Evolutionary conservation across 768 basidiomycete species (phyloP).

Genomic region (Suillus decipiens): DNA sequence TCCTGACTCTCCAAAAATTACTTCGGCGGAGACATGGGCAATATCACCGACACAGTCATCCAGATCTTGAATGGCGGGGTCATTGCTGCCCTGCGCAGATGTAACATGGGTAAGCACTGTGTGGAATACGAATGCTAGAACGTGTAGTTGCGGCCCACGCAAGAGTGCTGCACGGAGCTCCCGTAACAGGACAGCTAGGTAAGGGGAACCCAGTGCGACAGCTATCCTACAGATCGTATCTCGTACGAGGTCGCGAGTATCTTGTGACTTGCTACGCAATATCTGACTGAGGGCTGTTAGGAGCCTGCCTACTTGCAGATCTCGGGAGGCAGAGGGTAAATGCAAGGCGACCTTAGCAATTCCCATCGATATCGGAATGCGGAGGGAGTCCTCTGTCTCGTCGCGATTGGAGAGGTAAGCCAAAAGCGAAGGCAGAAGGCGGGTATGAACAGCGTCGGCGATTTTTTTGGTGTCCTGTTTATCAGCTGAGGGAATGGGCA

Average conservation of each 20-base stretch:
- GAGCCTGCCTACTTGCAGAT: conserved; percentile 71
- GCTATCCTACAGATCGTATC: conserved; percentile 84
- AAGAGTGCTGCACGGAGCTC: conserved; percentile 84
- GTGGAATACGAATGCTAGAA: conserved; percentile 84
- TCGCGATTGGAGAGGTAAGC: conserved; percentile 82
- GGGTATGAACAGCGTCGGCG: conserved; percentile 72
- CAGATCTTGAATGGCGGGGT: conserved; percentile 56
- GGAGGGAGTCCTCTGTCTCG: conserved; percentile 78
- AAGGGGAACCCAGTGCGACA: conserved; percentile 67
- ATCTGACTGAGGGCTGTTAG: conserved; percentile 87
- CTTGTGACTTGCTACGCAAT: conserved; percentile 91
- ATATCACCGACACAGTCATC: conserved; percentile 81
- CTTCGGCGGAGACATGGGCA: conserved; percentile 80
- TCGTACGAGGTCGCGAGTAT: conserved; percentile 84
- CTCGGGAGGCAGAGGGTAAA: conserved; percentile 64
- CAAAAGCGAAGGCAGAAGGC: conserved; percentile 79
- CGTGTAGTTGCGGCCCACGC: conserved; percentile 93
- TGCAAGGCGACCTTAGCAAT: conserved; percentile 82
- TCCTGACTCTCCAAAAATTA: conserved; percentile 92
- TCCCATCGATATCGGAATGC: conserved; percentile 87
- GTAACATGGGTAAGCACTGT: conserved; percentile 82
- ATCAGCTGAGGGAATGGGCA: conserved; percentile 14
- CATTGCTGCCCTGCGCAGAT: conserved; percentile 46
- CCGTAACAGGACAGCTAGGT: conserved; percentile 70
- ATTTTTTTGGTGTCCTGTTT: conserved; percentile 40